These are phyloP conservation scores for Barbarea vulgaris DNA, from an alignment of 345 rosid genomes.

Conservation along the genomic window DNA sequence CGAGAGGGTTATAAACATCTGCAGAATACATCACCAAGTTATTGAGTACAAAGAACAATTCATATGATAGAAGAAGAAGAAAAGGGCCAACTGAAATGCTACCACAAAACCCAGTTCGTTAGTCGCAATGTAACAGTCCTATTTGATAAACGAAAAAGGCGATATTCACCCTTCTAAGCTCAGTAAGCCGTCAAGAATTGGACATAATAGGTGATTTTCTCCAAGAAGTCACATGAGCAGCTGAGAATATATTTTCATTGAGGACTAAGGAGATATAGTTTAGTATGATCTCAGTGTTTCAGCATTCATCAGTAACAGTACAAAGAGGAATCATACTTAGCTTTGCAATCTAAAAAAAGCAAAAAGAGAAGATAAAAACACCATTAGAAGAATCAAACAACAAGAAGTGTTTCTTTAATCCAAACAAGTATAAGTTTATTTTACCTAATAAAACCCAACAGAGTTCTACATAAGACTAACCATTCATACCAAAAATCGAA, in stretches of 20 bases:
- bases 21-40: slow-evolving; percentile 43
- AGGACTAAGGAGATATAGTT: neutral
- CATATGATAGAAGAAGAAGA: neutral
- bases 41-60: neutral
- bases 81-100: neutral
- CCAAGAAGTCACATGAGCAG: neutral
- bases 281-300: too few relatives aligned
- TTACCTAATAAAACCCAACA: slow-evolving; percentile 94
- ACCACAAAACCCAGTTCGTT: neutral
- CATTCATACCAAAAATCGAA: slow-evolving; percentile 94
- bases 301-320: slow-evolving; percentile 56
- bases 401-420: neutral
- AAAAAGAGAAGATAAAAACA: slow-evolving; percentile 8
- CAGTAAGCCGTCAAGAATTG: neutral
- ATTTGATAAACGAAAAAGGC: neutral
- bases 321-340: slow-evolving; percentile 94
- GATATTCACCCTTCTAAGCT: neutral
- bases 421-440: slow-evolving; percentile 7
- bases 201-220: neutral
- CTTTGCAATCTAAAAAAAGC: slow-evolving; percentile 77
- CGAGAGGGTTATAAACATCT: slow-evolving; percentile 74
- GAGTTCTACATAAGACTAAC: slow-evolving; percentile 98
- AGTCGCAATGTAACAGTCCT: neutral
- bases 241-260: neutral
- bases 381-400: slow-evolving; percentile 28